phyloP scores from a whole-genome alignment of 768 basidiomycete genomes.

The Tylopilus intermedius region DNA sequence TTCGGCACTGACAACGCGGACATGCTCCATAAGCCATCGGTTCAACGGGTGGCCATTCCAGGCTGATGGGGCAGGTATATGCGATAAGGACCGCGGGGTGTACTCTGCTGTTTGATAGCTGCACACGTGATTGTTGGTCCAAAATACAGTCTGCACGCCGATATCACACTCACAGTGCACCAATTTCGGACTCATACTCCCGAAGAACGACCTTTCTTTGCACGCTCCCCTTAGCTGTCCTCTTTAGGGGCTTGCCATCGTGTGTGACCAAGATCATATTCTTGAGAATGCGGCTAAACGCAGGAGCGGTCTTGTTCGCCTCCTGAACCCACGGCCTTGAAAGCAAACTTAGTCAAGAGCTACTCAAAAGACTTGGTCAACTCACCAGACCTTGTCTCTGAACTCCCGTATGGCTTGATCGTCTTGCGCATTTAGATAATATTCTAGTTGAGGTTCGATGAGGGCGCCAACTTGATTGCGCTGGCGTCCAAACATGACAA shows the following conservation, averaged over 20 bases:
- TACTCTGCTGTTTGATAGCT: slow-evolving; percentile 12
- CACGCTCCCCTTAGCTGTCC: slow-evolving; percentile 44
- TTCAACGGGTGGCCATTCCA: slow-evolving; percentile 18
- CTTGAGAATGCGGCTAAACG: slow-evolving; percentile 44
- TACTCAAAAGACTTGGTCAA: not conserved
- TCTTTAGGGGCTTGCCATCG: slow-evolving; percentile 38
- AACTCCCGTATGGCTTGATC: slow-evolving; percentile 9
- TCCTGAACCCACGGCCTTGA: slow-evolving; percentile 40
- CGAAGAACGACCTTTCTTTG: slow-evolving; percentile 36
- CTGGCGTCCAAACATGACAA: slow-evolving; percentile 34
- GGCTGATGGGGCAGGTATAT: slow-evolving; percentile 12
- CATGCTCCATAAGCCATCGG: slow-evolving; percentile 29
- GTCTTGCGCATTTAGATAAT: slow-evolving; percentile 7
- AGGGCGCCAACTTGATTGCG: slow-evolving; percentile 28
- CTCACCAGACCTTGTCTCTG: slow-evolving; percentile 23
- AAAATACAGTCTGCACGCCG: not conserved
- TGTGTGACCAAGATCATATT: slow-evolving; percentile 49
- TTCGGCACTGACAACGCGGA: slow-evolving; percentile 8
- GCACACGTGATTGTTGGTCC: not conserved
- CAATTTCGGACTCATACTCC: slow-evolving; percentile 43
- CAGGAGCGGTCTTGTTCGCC: slow-evolving; percentile 38
- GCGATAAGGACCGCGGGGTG: not conserved
- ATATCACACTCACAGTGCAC: slow-evolving; percentile 34
- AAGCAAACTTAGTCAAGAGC: not conserved
- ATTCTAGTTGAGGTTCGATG: slow-evolving; percentile 23